phyloP scores from a whole-genome alignment of 371 early-diverging fungal genomes.

The Lichtheimia ornata region DNA sequence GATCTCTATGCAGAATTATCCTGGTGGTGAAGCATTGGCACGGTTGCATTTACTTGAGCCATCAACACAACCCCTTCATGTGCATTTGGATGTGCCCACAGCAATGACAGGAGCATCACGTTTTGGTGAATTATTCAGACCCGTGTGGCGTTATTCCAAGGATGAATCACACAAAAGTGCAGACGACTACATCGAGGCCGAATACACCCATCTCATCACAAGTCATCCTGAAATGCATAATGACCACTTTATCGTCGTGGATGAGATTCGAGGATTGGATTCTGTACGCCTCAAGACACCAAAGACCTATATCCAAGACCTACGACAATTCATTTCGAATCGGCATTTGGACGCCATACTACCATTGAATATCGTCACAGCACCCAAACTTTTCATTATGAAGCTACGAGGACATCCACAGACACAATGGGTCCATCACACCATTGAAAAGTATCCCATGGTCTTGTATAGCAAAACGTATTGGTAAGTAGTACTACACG shows the following conservation, averaged over 20 bases:
- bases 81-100: slow-evolving; percentile 82
- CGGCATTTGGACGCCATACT: slow-evolving; percentile 5
- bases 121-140: slow-evolving; percentile 51
- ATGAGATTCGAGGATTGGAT: slow-evolving; percentile 32
- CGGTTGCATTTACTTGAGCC: slow-evolving; percentile 59
- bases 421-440: slow-evolving; percentile 34
- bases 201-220: slow-evolving; percentile 72
- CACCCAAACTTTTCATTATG: slow-evolving; percentile 37
- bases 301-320: slow-evolving; percentile 9
- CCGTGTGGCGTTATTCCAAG: slow-evolving; percentile 70
- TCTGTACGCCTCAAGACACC: slow-evolving; percentile 19
- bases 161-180: slow-evolving; percentile 53
- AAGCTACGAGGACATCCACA: slow-evolving; percentile 28
- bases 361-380: slow-evolving; percentile 22
- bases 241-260: slow-evolving; percentile 42
- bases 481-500: slow-evolving; percentile 42
- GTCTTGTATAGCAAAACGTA: slow-evolving; percentile 66
- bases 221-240: slow-evolving; percentile 44
- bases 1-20: slow-evolving; percentile 82
- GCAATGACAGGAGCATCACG: slow-evolving; percentile 90
- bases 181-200: slow-evolving; percentile 53
- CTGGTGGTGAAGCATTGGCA: slow-evolving; percentile 82
- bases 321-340: slow-evolving; percentile 7
- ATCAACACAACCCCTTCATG: slow-evolving; percentile 24
- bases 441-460: slow-evolving; percentile 47